Percentiles rank a stretch among this genome's conserved stretches.
phyloP scores from a whole-genome alignment of 495 filamentous ascomycete species.

The Neurospora sp. region DNA sequence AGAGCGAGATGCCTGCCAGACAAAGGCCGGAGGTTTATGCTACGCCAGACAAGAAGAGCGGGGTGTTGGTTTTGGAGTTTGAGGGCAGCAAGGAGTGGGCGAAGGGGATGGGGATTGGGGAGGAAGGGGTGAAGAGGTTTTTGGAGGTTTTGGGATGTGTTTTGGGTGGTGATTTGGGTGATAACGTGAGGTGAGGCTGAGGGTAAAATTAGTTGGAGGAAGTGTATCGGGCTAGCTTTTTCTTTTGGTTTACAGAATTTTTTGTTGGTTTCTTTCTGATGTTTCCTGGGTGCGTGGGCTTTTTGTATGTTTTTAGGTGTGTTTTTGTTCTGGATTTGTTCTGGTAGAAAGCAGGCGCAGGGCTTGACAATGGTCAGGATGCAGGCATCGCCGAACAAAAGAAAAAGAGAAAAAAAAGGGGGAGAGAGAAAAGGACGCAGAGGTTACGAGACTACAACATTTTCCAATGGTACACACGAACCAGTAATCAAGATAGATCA shows the following conservation, averaged over 20 bases:
- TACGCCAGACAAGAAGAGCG: not conserved
- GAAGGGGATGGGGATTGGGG: not conserved
- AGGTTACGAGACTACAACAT: too few relatives aligned
- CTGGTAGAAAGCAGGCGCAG: too few relatives aligned
- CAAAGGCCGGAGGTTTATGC: not conserved
- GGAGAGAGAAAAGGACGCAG: too few relatives aligned
- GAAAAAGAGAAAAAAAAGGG: too few relatives aligned
- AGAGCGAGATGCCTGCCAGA: not conserved
- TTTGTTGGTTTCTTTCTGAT: not conserved
- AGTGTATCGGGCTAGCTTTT: too few relatives aligned
- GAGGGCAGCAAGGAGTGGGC: not conserved
- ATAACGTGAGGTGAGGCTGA: not conserved
- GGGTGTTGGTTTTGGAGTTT: not conserved
- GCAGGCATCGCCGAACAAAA: too few relatives aligned
- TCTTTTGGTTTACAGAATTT: too few relatives aligned
- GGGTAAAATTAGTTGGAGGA: not conserved
- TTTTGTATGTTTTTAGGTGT: too few relatives aligned
- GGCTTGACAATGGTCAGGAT: too few relatives aligned
- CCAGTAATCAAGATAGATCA: not conserved
- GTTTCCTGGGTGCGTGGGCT: not conserved
- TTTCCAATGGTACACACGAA: too few relatives aligned
- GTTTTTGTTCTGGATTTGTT: too few relatives aligned
- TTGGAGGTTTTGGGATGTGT: not conserved
- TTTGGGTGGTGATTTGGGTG: not conserved
- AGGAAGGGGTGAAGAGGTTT: not conserved